These are phyloP conservation scores for Kalmusia sp. DNA, from an alignment of 2,329 filamentous ascomycete genomes.

Conservation along the genomic window DNA sequence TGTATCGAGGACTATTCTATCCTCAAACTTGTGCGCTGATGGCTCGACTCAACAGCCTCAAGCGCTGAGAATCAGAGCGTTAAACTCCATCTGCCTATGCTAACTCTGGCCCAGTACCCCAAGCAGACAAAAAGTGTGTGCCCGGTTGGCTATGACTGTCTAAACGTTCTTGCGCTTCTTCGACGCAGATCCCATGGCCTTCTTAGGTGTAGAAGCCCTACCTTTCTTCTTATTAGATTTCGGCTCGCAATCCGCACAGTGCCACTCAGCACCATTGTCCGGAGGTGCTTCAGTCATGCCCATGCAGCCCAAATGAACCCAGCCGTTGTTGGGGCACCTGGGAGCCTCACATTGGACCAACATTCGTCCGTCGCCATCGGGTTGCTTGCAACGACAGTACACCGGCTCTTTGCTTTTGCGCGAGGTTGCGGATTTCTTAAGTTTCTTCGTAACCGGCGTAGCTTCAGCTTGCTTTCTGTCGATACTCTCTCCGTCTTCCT, in stretches of 20 bases:
- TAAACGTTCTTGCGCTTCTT: background rate
- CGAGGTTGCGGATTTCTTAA: background rate
- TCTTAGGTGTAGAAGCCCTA: background rate
- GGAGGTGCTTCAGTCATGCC: background rate
- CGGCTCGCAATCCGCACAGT: slow-evolving; percentile 1
- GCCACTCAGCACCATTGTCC: background rate
- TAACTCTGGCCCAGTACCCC: too few species aligned
- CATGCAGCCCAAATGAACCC: slow-evolving; percentile 1
- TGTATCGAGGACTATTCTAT: too few species aligned
- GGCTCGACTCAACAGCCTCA: too few species aligned
- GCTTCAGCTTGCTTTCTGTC: background rate
- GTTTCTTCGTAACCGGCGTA: background rate
- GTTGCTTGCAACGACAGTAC: slow-evolving; percentile 6
- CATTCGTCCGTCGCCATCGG: background rate
- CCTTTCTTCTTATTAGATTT: background rate
- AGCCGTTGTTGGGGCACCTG: background rate
- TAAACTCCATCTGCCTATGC: too few species aligned
- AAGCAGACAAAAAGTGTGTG: too few species aligned
- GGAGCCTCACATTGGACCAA: background rate
- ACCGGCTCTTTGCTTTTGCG: background rate
- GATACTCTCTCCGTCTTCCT: too few species aligned
- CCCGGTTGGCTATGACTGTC: too few species aligned
- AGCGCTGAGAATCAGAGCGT: too few species aligned
- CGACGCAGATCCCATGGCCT: background rate
- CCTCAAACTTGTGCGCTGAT: too few species aligned